phyloP scores from a whole-genome alignment of 768 basidiomycete species.

The Pleurotus salmoneostramineus region DNA sequence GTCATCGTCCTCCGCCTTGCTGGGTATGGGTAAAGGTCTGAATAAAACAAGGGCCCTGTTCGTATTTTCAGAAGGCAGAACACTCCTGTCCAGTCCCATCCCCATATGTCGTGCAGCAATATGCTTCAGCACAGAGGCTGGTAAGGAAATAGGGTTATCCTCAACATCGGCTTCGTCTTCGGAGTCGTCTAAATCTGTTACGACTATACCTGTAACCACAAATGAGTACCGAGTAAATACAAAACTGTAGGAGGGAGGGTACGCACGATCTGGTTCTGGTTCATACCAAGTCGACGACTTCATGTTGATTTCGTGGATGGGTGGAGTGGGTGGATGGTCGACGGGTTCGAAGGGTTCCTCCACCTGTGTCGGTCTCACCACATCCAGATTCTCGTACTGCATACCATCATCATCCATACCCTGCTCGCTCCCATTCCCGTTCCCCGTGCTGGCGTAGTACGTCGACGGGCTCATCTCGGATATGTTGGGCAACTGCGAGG shows the following conservation, averaged over 20 bases:
- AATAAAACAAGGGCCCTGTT: slow-evolving; percentile 56
- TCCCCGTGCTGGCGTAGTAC: background rate
- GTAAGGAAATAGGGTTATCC: slow-evolving; percentile 31
- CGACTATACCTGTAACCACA: slow-evolving; percentile 50
- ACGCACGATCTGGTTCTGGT: slow-evolving; percentile 65
- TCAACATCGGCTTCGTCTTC: slow-evolving; percentile 39
- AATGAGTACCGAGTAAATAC: slow-evolving; percentile 6
- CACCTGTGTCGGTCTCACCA: background rate
- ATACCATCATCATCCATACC: background rate
- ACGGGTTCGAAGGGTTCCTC: slow-evolving; percentile 18
- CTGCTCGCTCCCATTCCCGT: background rate
- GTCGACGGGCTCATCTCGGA: background rate
- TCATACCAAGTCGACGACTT: slow-evolving; percentile 63
- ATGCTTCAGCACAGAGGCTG: slow-evolving; percentile 44
- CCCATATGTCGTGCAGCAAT: slow-evolving; percentile 22
- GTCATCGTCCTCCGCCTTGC: background rate
- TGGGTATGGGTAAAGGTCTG: slow-evolving; percentile 25
- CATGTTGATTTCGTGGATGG: slow-evolving; percentile 58
- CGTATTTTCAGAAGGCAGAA: slow-evolving; percentile 15
- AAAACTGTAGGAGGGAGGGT: slow-evolving; percentile 4
- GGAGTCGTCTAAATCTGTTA: slow-evolving; percentile 54
- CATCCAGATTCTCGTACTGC: slow-evolving; percentile 1
- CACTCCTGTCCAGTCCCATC: slow-evolving; percentile 9
- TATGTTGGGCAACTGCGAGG: slow-evolving; percentile 6
- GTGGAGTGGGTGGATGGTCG: slow-evolving; percentile 17